A percentile compares a stretch with the other conserved stretches of the same genome.
Evolutionary conservation across 2,329 filamentous ascomycete genomes (phyloP).

Genomic region (Xenoacremonium recifei): DNA sequence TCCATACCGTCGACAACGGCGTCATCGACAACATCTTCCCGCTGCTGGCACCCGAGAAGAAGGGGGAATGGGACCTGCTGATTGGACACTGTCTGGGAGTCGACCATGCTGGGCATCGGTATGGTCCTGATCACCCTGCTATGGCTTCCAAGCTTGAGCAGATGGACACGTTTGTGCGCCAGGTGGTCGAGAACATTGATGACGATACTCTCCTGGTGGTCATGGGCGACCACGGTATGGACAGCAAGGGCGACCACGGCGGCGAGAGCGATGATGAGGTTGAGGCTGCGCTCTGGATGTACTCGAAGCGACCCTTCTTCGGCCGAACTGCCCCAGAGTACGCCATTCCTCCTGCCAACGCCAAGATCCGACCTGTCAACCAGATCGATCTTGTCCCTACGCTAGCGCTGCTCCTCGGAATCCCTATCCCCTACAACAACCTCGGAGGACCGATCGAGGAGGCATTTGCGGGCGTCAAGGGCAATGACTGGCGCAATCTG

Average conservation of each 20-base stretch:
- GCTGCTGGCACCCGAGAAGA: conserved; percentile 64
- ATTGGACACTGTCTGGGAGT: conserved; percentile 94
- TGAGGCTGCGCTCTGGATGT: conserved; percentile 96
- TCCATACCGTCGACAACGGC: conserved; percentile 95
- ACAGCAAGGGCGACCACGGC: conserved; percentile 95
- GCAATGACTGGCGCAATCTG: conserved; percentile 73
- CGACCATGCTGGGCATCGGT: conserved; percentile 94
- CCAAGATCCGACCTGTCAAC: conserved; percentile 71
- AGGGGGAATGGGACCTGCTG: conserved; percentile 83
- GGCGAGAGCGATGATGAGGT: conserved; percentile 96
- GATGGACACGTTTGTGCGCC: conserved; percentile 79
- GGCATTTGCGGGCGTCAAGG: conserved; percentile 73
- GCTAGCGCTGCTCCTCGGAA: conserved; percentile 78
- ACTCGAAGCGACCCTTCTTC: conserved; percentile 83
- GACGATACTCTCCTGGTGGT: conserved; percentile 86
- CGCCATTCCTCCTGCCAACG: conserved; percentile 60
- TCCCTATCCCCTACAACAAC: conserved; percentile 96
- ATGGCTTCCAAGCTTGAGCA: conserved; percentile 90
- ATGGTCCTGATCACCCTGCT: conserved; percentile 87
- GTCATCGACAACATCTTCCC: conserved; percentile 90
- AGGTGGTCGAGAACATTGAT: conserved; percentile 71
- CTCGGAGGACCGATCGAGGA: conserved; percentile 91
- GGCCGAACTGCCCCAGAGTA: conserved; percentile 68
- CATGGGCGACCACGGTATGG: conserved; percentile 99
- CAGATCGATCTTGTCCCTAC: conserved; percentile 98